Percentiles rank a stretch among this genome's conserved stretches.
Evolutionary conservation across 2,329 filamentous ascomycete genomes (phyloP).

Genomic region (Curvularia hawaiiensis): DNA sequence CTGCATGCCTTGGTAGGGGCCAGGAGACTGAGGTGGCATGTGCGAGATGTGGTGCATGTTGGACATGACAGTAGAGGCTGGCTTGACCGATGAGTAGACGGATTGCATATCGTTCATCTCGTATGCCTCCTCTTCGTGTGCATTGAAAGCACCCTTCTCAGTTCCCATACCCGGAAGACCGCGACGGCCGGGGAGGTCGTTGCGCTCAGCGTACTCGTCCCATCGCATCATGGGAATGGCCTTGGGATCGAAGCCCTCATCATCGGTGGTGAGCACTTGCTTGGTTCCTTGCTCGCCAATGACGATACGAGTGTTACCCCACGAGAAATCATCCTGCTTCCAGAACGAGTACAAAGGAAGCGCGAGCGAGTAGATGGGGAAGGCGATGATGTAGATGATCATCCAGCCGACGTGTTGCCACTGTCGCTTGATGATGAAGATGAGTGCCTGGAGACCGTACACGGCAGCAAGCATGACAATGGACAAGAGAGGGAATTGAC

Average conservation of each 20-base stretch:
- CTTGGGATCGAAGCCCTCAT: constrained; percentile 86
- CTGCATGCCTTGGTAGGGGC: constrained; percentile 68
- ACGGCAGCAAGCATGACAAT: constrained; percentile 88
- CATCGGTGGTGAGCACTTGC: constrained; percentile 81
- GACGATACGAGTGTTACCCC: constrained; percentile 98
- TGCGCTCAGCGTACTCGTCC: constrained; percentile 90
- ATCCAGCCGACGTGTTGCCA: constrained; percentile 99
- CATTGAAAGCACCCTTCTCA: constrained; percentile 65
- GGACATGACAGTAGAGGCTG: constrained; percentile 83
- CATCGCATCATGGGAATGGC: constrained; percentile 93
- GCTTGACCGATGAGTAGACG: constrained; percentile 89
- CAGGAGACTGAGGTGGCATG: constrained; percentile 80
- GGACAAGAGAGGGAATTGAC: constrained; percentile 84
- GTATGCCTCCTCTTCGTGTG: constrained; percentile 76
- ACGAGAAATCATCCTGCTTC: constrained; percentile 99
- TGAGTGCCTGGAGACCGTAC: constrained; percentile 93
- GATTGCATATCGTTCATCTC: constrained; percentile 99
- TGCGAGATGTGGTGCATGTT: constrained; percentile 76
- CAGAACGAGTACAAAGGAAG: constrained; percentile 98
- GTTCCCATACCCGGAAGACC: constrained; percentile 59
- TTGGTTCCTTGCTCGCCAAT: constrained; percentile 92
- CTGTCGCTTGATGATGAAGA: constrained; percentile 95
- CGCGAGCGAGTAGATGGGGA: constrained; percentile 89
- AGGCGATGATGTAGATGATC: constrained; percentile 97
- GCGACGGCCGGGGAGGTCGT: constrained; percentile 89